Conservation (phyloP, 2,329 filamentous ascomycete genomes). For the Furcasterigmium sp. region DNA sequence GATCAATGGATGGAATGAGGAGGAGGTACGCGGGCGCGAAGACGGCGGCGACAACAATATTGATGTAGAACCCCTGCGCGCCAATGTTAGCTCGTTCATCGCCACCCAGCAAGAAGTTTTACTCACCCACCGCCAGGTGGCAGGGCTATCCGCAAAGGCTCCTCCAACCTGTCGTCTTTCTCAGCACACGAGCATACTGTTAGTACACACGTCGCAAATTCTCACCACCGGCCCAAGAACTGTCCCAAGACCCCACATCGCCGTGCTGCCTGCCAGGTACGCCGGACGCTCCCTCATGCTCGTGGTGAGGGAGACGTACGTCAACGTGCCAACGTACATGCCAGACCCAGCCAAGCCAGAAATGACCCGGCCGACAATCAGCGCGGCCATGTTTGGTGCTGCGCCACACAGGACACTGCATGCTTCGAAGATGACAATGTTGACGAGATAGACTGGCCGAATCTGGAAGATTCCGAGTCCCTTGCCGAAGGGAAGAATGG, state of each 20-base stretch:
- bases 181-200: too few relatives aligned
- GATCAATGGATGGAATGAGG: slow-evolving; percentile 16
- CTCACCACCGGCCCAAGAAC: slow-evolving; percentile 33
- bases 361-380: slow-evolving; percentile 40
- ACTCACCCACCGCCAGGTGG: slow-evolving; percentile 32
- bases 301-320: slow-evolving; percentile 17
- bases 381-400: slow-evolving; percentile 30
- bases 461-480: slow-evolving; percentile 35
- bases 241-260: slow-evolving; percentile 31
- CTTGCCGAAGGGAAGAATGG: slow-evolving; percentile 29
- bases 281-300: slow-evolving; percentile 15
- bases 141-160: slow-evolving; percentile 27
- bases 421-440: slow-evolving; percentile 18
- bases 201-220: not conserved
- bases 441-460: slow-evolving; percentile 31
- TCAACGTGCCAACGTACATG: slow-evolving; percentile 26
- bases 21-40: slow-evolving; percentile 19
- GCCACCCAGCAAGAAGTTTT: not conserved
- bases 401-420: slow-evolving; percentile 30
- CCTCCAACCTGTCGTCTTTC: slow-evolving; percentile 22
- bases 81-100: not conserved
- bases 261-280: slow-evolving; percentile 15
- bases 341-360: slow-evolving; percentile 34
- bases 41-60: slow-evolving; percentile 39
- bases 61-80: slow-evolving; percentile 45